Base-by-base conservation (phyloP, 345 rosid species). In the Heritiera fomes region DNA sequence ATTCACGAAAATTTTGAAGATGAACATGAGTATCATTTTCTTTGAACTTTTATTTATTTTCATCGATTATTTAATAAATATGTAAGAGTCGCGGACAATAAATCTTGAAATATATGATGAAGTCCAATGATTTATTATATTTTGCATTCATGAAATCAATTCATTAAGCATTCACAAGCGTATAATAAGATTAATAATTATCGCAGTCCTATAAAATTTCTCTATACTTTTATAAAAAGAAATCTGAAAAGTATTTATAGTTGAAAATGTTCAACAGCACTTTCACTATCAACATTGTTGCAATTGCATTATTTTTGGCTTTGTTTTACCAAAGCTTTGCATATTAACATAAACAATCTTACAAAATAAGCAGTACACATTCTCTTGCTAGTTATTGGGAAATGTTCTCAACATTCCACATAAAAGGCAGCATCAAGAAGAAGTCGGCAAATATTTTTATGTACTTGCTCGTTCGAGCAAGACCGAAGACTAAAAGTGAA, bases 401-500 rank as follows among this genome's bases (percentile, higher is more conserved):
- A 34, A 62, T 41, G 67, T 63, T 63, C 40, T 28, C n/a, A 10
- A 41, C 58, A 15, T 38, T 73, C 45, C 60, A 30, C 1, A 49
- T 32, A 59, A 20, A 77, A 20, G 23, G 71, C 38, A 34, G 43
- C 69, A 43, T 38, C 61, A 71, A 34, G 28, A 50, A 47, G 82
- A 0, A 23, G 80, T 79, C 82, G 77, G 82, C 82, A 30, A 75
- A 53, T 56, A 12, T 67, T n/a, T 41, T 67, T 0, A 69, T 49
- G 18, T 41, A 17, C 9, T 20, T 17, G 34, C 40, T 38, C 3
- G 32, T 56, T 0, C 40, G 28, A 38, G 55, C 20, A 8, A 17
- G 30, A 46, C 8, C 30, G 17, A 32, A 12, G 32, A 64, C 17
- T 15, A 53, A 10, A 17, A 18, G 41, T 10, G 2, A 71, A 71